These are phyloP conservation scores for Blastomyces gilchristii DNA, from an alignment of 2,329 filamentous ascomycete species.

Conservation along the genomic window DNA sequence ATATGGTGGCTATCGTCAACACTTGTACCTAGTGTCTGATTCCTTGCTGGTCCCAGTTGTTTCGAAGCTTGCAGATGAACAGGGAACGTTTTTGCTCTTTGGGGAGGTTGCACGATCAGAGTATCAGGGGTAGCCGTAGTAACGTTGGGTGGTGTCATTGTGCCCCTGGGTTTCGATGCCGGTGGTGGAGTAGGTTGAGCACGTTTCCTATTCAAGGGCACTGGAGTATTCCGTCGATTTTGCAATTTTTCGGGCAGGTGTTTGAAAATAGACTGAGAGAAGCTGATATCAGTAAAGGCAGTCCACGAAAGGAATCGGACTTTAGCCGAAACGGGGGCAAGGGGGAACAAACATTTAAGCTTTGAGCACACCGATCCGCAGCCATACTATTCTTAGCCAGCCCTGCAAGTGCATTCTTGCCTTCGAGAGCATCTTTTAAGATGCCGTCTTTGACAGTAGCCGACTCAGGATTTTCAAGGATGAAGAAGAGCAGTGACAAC, in stretches of 20 bases:
- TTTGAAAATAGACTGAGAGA: conserved; percentile 62
- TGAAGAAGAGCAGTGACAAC: conserved; percentile 53
- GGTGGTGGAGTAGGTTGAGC: conserved; percentile 16
- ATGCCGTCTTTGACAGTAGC: conserved; percentile 58
- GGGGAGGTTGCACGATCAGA: conserved; percentile 17
- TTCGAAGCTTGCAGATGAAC: conserved; percentile 22
- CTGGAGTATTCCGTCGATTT: conserved; percentile 39
- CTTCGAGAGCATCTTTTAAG: conserved; percentile 72
- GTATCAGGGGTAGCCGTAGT: conserved; percentile 11
- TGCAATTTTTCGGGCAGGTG: conserved; percentile 65
- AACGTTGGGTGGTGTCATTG: conserved; percentile 17
- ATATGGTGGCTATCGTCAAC: conserved; percentile 22
- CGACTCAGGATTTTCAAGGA: conserved; percentile 53
- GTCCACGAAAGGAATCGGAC: background rate
- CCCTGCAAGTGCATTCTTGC: conserved; percentile 68
- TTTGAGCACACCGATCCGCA: conserved; percentile 71
- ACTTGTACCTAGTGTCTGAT: conserved; percentile 21
- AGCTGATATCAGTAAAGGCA: conserved; percentile 14
- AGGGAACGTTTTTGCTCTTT: conserved; percentile 34
- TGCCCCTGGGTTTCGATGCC: conserved; percentile 11
- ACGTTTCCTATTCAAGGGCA: conserved; percentile 41
- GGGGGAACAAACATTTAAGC: conserved; percentile 55
- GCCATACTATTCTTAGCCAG: conserved; percentile 78
- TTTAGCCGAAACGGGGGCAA: background rate
- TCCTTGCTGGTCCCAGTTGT: conserved; percentile 17